Evolutionary conservation across 1,139 yeast species (phyloP).

Genomic region (Yamadazyma diospyri): DNA sequence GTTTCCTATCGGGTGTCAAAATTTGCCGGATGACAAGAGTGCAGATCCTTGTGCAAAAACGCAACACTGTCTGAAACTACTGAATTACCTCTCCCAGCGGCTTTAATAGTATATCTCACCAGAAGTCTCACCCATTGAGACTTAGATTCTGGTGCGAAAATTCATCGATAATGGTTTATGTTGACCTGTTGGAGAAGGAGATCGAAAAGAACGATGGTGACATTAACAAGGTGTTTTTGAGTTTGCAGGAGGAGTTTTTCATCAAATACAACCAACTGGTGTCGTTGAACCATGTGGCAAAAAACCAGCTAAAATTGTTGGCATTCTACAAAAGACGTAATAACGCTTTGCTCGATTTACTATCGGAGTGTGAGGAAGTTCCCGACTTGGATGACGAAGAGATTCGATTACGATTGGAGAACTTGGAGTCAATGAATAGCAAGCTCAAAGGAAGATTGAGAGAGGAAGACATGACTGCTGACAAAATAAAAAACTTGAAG

Average conservation of each 20-base stretch:
- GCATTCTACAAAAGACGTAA: slow-evolving; percentile 36
- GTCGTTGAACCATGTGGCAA: slow-evolving; percentile 28
- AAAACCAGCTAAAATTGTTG: slow-evolving; percentile 33
- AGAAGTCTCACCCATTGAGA: no score
- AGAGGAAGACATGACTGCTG: not conserved
- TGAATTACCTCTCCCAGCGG: no score
- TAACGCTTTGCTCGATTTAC: slow-evolving; percentile 32
- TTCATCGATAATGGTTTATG: slow-evolving; percentile 5
- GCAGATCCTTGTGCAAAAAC: no score
- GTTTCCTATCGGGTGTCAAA: no score
- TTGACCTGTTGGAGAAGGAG: slow-evolving; percentile 10
- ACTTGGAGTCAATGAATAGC: slow-evolving; percentile 22
- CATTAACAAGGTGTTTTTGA: slow-evolving; percentile 11
- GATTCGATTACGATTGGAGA: slow-evolving; percentile 18
- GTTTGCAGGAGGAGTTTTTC: slow-evolving; percentile 14
- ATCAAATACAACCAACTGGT: slow-evolving; percentile 11
- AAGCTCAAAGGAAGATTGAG: slow-evolving; percentile 13
- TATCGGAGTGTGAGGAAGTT: slow-evolving; percentile 19
- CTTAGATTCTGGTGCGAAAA: no score
- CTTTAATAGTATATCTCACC: no score
- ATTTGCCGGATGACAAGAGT: no score
- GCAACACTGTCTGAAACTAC: no score
- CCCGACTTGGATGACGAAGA: slow-evolving; percentile 18
- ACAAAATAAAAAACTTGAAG: slow-evolving; percentile 6
- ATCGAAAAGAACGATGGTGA: slow-evolving; percentile 13